Evolutionary conservation across 2,329 filamentous ascomycete species (phyloP).

Genomic region (Cylindrodendrum hubeiense): DNA sequence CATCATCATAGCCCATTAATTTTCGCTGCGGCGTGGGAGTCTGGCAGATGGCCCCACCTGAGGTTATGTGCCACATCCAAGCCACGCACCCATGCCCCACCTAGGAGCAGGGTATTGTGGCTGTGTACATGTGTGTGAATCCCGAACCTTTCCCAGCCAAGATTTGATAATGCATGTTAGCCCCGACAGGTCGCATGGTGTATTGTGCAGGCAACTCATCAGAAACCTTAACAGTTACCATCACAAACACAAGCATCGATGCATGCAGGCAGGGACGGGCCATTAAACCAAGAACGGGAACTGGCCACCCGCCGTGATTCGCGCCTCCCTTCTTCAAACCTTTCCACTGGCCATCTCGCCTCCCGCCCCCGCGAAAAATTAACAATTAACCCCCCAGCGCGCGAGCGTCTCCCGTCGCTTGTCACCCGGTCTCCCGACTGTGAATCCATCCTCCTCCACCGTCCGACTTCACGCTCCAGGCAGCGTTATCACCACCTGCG

Average conservation of each 20-base stretch:
- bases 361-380: constrained; percentile 24
- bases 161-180: constrained; percentile 26
- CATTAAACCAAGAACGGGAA: constrained; percentile 24
- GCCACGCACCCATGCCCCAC: constrained; percentile 4
- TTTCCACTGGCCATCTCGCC: constrained; percentile 24
- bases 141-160: background rate
- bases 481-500: constrained; percentile 34
- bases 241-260: background rate
- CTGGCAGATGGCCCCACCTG: constrained; percentile 15
- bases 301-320: constrained; percentile 28
- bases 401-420: constrained; percentile 18
- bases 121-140: constrained; percentile 11
- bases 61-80: constrained; percentile 16
- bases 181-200: too few relatives aligned
- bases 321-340: constrained; percentile 25
- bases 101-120: constrained; percentile 5
- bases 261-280: constrained; percentile 19
- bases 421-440: constrained; percentile 36
- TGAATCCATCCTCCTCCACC: constrained; percentile 36
- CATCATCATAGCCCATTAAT: constrained; percentile 36
- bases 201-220: too few relatives aligned
- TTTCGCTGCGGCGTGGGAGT: constrained; percentile 37
- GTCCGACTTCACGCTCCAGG: constrained; percentile 39
- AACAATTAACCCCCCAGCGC: constrained; percentile 11
- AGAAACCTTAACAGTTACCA: constrained; percentile 23